Conservation (phyloP, 2,329 filamentous ascomycete genomes). For the Penicillium sp. region DNA sequence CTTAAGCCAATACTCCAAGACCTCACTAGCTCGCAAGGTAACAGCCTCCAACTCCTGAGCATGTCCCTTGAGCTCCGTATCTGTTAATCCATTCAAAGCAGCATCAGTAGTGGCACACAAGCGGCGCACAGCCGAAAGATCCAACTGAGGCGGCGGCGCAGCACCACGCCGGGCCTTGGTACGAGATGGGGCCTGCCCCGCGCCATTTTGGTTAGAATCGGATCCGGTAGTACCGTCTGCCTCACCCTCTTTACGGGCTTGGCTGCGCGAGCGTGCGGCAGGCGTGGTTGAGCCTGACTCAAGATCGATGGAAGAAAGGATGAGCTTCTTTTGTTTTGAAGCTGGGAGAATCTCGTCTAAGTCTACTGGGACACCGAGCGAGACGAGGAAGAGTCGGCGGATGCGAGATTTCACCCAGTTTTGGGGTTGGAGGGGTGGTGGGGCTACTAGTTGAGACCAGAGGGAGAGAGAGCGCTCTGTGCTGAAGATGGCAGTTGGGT, state of each 20-base stretch:
- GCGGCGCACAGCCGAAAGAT: conserved; percentile 74
- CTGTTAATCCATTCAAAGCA: conserved; percentile 75
- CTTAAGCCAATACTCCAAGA: conserved; percentile 86
- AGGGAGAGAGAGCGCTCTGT: conserved; percentile 85
- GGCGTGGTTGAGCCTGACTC: conserved; percentile 58
- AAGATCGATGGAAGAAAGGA: conserved; percentile 76
- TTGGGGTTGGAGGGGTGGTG: conserved; percentile 88
- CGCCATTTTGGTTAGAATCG: conserved; percentile 12
- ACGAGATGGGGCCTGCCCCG: conserved; percentile 29
- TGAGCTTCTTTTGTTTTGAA: conserved; percentile 95
- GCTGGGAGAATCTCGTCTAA: conserved; percentile 96
- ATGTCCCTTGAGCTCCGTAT: conserved; percentile 72
- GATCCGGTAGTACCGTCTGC: conserved; percentile 23
- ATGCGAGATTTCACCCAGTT: conserved; percentile 98
- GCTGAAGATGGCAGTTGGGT: conserved; percentile 65
- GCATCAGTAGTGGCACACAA: conserved; percentile 82
- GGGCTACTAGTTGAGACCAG: conserved; percentile 94
- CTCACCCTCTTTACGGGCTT: conserved; percentile 31
- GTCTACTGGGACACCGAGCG: conserved; percentile 91
- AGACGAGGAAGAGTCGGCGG: conserved; percentile 90
- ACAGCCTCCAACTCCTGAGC: conserved; percentile 67
- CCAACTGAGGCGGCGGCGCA: conserved; percentile 70
- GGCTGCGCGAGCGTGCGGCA: conserved; percentile 49
- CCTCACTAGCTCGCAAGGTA: conserved; percentile 70
- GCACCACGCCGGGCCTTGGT: conserved; percentile 46